Evolutionary conservation across 2,329 filamentous ascomycete genomes (phyloP).

Genomic region (Biscogniauxia mediterranea): DNA sequence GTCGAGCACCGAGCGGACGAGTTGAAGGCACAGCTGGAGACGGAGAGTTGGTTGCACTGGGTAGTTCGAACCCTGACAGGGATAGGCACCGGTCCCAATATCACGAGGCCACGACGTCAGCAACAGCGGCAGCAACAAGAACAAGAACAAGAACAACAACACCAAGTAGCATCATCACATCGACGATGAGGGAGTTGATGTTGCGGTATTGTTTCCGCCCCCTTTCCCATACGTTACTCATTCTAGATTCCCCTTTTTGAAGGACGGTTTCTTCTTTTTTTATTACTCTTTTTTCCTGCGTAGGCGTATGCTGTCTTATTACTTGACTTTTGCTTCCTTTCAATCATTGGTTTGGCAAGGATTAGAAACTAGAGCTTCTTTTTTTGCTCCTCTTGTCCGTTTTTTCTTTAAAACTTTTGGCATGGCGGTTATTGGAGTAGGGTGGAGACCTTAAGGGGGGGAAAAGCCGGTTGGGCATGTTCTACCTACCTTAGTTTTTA

Average conservation of each 20-base stretch:
- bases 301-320: neutral
- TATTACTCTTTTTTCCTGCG: too few species aligned
- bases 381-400: neutral
- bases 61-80: constrained; percentile 60
- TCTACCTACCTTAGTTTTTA: neutral
- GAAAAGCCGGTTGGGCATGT: neutral
- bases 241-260: neutral
- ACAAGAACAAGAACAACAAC: too few species aligned
- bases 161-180: constrained; percentile 1
- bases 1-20: constrained; percentile 64
- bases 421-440: neutral
- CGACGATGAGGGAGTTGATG: neutral
- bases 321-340: neutral
- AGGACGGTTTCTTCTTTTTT: neutral
- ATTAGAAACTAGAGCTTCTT: neutral
- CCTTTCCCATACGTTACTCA: neutral
- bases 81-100: constrained; percentile 59
- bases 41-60: constrained; percentile 65
- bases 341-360: neutral
- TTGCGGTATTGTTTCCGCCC: neutral
- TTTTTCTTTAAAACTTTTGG: too few species aligned
- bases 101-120: constrained; percentile 37
- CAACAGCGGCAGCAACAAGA: too few species aligned
- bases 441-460: neutral
- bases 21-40: constrained; percentile 61